Conservation (phyloP, 371 early-diverging fungal genomes). For the Mucor velutinosus region DNA sequence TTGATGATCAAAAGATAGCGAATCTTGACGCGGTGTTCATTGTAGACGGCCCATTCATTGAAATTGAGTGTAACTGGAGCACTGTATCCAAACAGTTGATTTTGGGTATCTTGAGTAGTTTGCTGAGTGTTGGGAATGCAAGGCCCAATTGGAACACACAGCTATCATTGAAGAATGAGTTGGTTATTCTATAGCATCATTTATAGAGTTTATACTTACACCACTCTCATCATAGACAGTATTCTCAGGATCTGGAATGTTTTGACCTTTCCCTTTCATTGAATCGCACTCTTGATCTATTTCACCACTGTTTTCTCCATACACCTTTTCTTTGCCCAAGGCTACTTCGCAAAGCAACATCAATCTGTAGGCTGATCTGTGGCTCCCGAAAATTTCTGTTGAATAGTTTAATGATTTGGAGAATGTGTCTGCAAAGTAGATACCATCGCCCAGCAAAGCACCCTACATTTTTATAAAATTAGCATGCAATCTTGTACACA, state of each 20-base stretch:
- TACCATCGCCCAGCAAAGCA: slow-evolving; percentile 53
- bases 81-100: not conserved
- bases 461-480: slow-evolving; percentile 26
- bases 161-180: slow-evolving; percentile 5
- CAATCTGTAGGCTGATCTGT: slow-evolving; percentile 24
- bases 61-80: slow-evolving; percentile 26
- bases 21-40: slow-evolving; percentile 53
- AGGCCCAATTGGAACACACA: slow-evolving; percentile 50
- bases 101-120: too few species aligned
- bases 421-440: slow-evolving; percentile 67
- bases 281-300: slow-evolving; percentile 16
- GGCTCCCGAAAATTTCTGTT: slow-evolving; percentile 11
- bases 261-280: slow-evolving; percentile 51
- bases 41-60: slow-evolving; percentile 65
- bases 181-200: not conserved
- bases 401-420: slow-evolving; percentile 49
- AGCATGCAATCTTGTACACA: not conserved
- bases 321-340: slow-evolving; percentile 36
- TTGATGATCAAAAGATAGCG: slow-evolving; percentile 56
- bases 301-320: not conserved
- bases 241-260: slow-evolving; percentile 41
- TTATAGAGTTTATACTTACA: slow-evolving; percentile 9
- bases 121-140: slow-evolving; percentile 6
- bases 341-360: slow-evolving; percentile 65
- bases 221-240: slow-evolving; percentile 37